A percentile compares a stretch with the other conserved stretches of the same genome.
Evolutionary conservation across 192 early-diverging fungal species (phyloP).

Genomic region (Kickxella alabastrina): DNA sequence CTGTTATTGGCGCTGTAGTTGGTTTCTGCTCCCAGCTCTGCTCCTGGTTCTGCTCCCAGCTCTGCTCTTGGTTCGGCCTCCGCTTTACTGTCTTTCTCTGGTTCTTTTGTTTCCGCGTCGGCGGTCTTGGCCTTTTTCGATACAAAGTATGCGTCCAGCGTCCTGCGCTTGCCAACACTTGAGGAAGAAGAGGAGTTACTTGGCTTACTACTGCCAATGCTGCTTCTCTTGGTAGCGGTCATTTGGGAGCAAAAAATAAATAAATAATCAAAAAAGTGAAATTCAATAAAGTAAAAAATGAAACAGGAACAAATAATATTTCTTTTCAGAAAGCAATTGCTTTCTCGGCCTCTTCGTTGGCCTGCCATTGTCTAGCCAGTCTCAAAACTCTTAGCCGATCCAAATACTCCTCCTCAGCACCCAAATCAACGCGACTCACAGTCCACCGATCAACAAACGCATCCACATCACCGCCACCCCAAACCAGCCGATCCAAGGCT

Average conservation of each 20-base stretch:
- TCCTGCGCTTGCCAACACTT: conserved; percentile 48
- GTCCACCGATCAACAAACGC: conserved; percentile 7
- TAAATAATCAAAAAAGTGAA: conserved; percentile 5
- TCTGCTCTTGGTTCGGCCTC: no score
- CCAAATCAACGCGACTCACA: conserved; percentile 5
- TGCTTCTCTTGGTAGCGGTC: no score
- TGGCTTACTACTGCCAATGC: no score
- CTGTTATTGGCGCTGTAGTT: no score
- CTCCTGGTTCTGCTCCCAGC: no score
- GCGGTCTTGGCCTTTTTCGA: neutral
- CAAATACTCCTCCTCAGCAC: conserved; percentile 15
- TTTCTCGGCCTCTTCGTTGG: conserved; percentile 8
- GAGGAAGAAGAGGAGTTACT: no score
- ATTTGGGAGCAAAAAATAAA: neutral
- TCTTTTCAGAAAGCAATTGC: no score
- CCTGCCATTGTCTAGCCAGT: conserved; percentile 18
- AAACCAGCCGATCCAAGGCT: neutral
- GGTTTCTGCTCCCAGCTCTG: no score
- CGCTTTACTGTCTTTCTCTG: no score
- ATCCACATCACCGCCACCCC: neutral
- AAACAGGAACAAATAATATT: neutral
- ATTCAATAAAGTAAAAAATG: conserved; percentile 3
- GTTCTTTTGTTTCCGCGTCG: no score
- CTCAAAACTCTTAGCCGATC: conserved; percentile 3
- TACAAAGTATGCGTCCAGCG: conserved; percentile 36